Conservation (phyloP, 2,329 filamentous ascomycete species). For the Coleophoma crateriformis region DNA sequence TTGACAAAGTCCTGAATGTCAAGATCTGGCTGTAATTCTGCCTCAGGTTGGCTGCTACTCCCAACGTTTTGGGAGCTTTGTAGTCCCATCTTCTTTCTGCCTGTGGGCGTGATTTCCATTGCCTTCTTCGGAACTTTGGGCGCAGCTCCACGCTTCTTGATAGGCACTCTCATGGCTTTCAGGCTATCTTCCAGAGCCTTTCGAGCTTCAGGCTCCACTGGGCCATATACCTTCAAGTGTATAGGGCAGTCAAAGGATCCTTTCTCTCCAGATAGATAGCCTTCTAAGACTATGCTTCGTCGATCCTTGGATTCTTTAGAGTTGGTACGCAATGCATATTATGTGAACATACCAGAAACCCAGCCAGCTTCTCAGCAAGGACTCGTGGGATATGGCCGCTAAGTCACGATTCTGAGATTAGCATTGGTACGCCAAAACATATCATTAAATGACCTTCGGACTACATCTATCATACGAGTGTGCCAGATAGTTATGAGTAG, state of each 20-base stretch:
- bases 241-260: conserved; percentile 68
- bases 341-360: conserved; percentile 53
- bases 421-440: too few species aligned
- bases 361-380: conserved; percentile 65
- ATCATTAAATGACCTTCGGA: too few species aligned
- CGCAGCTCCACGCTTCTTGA: conserved; percentile 23
- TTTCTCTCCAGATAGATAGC: conserved; percentile 61
- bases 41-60: conserved; percentile 8
- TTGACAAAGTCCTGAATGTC: conserved; percentile 51
- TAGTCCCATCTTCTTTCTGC: conserved; percentile 25
- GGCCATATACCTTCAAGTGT: conserved; percentile 63
- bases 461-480: too few species aligned
- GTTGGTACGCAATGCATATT: conserved; percentile 5
- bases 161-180: conserved; percentile 58
- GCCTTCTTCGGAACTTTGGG: conserved; percentile 42
- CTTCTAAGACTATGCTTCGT: conserved; percentile 60
- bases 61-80: conserved; percentile 15
- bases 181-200: conserved; percentile 54
- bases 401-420: too few species aligned
- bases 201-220: conserved; percentile 46
- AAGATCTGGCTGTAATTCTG: conserved; percentile 11
- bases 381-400: conserved; percentile 65
- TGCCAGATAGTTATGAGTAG: too few species aligned
- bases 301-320: conserved; percentile 38
- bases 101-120: conserved; percentile 42